Percentiles rank a stretch among this genome's conserved stretches.
These are phyloP conservation scores for Jatropha multifida DNA, from an alignment of 441 rosid genomes.

Conservation along the genomic window DNA sequence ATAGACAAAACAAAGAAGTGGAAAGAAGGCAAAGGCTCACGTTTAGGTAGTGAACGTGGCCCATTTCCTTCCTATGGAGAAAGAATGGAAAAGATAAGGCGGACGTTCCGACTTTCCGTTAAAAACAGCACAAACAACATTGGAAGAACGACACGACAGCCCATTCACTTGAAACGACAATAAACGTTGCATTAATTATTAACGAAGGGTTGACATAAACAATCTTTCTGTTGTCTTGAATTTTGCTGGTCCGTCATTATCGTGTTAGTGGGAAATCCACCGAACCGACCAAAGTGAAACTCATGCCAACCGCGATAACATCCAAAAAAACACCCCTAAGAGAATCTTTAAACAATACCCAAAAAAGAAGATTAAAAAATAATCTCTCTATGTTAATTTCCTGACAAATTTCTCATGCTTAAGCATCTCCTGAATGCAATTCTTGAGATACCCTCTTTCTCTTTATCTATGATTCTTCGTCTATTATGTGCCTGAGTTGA, in stretches of 20 bases:
- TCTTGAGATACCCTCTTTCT: conserved; percentile 33
- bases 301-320: conserved; percentile 14
- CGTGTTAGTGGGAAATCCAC: conserved; percentile 23
- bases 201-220: neutral
- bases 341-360: neutral
- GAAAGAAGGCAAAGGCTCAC: neutral
- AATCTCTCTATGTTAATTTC: neutral
- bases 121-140: neutral
- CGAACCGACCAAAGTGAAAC: neutral
- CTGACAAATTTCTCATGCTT: conserved; percentile 28
- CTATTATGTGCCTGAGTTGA: neutral
- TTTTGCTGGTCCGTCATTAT: conserved; percentile 22
- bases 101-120: neutral
- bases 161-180: neutral
- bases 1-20: neutral
- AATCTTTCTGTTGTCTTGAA: neutral
- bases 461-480: neutral
- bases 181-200: neutral
- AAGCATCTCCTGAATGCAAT: conserved; percentile 35
- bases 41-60: conserved; percentile 8
- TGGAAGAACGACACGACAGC: neutral
- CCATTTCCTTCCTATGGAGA: conserved; percentile 3
- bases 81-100: conserved; percentile 3
- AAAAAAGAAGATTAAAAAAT: neutral
- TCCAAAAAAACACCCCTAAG: conserved; percentile 1